phyloP scores from a whole-genome alignment of 192 early-diverging fungal genomes.

The Linnemannia elongata region DNA sequence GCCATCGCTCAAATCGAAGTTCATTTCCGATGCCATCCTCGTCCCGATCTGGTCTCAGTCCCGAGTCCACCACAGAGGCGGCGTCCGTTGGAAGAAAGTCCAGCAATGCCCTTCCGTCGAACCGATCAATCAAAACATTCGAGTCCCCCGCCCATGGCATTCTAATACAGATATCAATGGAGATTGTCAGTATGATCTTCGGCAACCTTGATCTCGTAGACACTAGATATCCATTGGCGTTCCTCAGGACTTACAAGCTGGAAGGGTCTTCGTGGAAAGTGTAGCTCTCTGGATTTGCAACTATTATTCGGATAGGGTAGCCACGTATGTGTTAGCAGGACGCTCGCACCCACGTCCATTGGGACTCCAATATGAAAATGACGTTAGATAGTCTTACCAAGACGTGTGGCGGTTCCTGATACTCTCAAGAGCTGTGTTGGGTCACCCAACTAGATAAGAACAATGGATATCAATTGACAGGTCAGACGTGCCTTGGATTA shows the following conservation, averaged over 20 bases:
- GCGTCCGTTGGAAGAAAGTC: slow-evolving; percentile 32
- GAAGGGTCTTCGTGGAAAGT: slow-evolving; percentile 36
- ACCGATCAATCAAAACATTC: slow-evolving; percentile 40
- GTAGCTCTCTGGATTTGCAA: slow-evolving; percentile 42
- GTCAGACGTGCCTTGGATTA: not conserved
- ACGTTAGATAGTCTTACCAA: slow-evolving; percentile 14
- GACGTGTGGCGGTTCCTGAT: slow-evolving; percentile 28
- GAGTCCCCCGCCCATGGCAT: slow-evolving; percentile 53
- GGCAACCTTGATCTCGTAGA: not conserved
- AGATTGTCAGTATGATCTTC: not conserved
- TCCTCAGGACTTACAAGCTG: slow-evolving; percentile 25
- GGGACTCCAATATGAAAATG: not conserved
- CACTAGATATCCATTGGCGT: not conserved
- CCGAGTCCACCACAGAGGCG: slow-evolving; percentile 36
- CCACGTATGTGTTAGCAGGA: not conserved
- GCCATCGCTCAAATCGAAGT: slow-evolving; percentile 50
- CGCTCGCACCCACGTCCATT: too few species aligned
- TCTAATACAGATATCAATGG: not conserved
- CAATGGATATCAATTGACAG: not conserved
- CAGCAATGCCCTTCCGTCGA: slow-evolving; percentile 45
- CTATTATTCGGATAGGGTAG: not conserved
- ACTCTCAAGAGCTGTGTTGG: slow-evolving; percentile 49
- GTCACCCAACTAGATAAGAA: slow-evolving; percentile 33
- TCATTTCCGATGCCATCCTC: slow-evolving; percentile 51
- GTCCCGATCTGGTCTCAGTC: slow-evolving; percentile 34